phyloP scores from a whole-genome alignment of 2,329 filamentous ascomycete species.

The Colletotrichum higginsianum region DNA sequence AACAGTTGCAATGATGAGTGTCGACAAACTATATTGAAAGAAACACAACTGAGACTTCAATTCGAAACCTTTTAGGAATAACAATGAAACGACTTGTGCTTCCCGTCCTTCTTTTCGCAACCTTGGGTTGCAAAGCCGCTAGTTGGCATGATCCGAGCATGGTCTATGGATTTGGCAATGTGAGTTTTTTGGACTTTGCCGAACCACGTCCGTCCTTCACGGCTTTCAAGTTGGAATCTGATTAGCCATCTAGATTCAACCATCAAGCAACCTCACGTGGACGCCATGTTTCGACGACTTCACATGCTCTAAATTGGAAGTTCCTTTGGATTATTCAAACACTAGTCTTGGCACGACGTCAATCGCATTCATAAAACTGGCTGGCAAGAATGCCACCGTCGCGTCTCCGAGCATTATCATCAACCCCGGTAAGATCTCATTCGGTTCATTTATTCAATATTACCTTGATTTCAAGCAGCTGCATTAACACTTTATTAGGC shows the following conservation, averaged over 20 bases:
- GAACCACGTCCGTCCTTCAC: neutral
- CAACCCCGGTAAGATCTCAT: neutral
- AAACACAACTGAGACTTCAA: neutral
- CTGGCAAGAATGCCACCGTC: neutral
- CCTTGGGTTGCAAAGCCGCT: neutral
- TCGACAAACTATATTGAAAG: neutral
- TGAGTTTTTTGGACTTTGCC: neutral
- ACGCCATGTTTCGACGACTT: constrained; percentile 51
- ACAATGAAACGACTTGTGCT: neutral
- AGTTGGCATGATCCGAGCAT: neutral
- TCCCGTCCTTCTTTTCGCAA: neutral
- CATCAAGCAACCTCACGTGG: constrained; percentile 51
- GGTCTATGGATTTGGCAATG: neutral
- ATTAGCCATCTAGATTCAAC: constrained; percentile 46
- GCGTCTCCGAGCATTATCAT: neutral
- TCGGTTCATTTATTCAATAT: neutral
- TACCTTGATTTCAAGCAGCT: neutral
- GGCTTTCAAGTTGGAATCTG: constrained; percentile 35
- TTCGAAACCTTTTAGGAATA: neutral
- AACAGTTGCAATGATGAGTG: neutral
- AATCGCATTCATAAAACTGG: neutral
- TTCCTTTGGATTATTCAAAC: constrained; percentile 46
- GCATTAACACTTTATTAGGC: neutral
- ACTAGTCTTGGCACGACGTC: neutral
- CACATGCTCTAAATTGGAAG: constrained; percentile 49